Percentiles rank a stretch among this genome's conserved stretches.
Conservation (phyloP, 2,329 filamentous ascomycete genomes). For the Tetracladium maxilliforme region DNA sequence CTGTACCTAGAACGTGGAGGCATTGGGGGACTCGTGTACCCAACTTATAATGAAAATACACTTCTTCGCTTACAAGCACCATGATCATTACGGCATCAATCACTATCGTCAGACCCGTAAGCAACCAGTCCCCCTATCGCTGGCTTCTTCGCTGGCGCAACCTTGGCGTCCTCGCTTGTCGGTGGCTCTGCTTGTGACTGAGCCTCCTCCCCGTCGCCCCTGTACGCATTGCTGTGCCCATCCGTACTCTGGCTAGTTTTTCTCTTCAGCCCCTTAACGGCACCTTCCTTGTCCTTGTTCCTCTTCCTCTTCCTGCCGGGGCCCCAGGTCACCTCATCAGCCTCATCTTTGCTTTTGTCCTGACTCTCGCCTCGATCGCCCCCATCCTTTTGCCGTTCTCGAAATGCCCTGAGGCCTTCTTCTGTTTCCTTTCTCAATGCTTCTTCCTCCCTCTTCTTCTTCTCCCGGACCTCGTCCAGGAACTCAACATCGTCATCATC, state of each 20-base stretch:
- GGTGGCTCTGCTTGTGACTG: background rate
- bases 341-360: conserved; percentile 4
- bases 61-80: too few relatives aligned
- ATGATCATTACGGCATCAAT: too few relatives aligned
- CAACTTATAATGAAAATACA: too few relatives aligned
- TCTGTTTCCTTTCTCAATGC: conserved; percentile 37
- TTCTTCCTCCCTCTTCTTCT: conserved; percentile 36
- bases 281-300: conserved; percentile 19
- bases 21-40: too few relatives aligned
- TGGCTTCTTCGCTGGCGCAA: conserved; percentile 3
- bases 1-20: too few relatives aligned
- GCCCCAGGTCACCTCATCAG: conserved; percentile 18
- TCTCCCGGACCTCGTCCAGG: conserved; percentile 41
- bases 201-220: background rate
- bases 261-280: conserved; percentile 13
- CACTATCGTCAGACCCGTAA: conserved; percentile 40
- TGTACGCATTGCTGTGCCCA: background rate
- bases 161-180: background rate
- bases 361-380: conserved; percentile 4
- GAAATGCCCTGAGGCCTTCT: conserved; percentile 38
- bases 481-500: conserved; percentile 73
- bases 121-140: conserved; percentile 25
- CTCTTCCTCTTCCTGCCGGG: conserved; percentile 21
- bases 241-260: background rate
- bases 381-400: conserved; percentile 28